Evolutionary conservation across 768 basidiomycete species (phyloP).

Genomic region (Tulasnella sp.): DNA sequence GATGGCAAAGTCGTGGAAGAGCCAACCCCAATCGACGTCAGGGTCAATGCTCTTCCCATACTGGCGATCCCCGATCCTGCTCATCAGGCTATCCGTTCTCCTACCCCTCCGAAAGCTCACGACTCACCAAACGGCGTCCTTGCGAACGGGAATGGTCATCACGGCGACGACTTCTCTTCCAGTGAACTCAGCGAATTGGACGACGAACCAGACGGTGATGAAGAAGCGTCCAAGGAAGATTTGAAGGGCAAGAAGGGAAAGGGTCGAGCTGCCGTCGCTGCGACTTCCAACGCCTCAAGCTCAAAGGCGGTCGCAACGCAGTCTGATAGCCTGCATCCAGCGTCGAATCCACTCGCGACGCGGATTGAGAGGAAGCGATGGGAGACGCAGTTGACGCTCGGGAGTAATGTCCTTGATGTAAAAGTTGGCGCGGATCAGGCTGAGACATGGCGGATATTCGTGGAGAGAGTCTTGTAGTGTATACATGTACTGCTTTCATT

Average conservation of each 20-base stretch:
- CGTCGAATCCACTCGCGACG: neutral
- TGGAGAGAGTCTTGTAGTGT: conserved; percentile 3
- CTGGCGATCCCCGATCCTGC: neutral
- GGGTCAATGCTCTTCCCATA: neutral
- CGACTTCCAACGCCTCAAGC: neutral
- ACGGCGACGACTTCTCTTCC: neutral
- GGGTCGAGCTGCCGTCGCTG: neutral
- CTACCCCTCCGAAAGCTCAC: neutral
- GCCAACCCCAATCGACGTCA: conserved; percentile 3
- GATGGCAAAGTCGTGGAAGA: conserved; percentile 4
- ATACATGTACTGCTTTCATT: too few relatives aligned
- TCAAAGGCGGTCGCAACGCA: neutral
- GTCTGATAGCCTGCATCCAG: neutral
- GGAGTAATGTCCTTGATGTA: conserved; percentile 8
- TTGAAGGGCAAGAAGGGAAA: neutral
- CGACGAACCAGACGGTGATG: neutral
- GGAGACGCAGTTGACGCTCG: neutral
- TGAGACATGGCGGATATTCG: conserved; percentile 15
- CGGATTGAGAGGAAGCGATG: conserved; percentile 1
- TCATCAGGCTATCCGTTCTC: neutral
- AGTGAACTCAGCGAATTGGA: conserved; percentile 6
- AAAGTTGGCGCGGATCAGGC: conserved; percentile 9
- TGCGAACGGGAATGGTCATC: conserved; percentile 6
- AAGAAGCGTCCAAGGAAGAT: neutral
- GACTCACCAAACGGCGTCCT: neutral